A percentile compares a stretch with the other conserved stretches of the same genome.
Evolutionary conservation across 257 asterid species (phyloP).

Genomic region (Solanum chaucha): DNA sequence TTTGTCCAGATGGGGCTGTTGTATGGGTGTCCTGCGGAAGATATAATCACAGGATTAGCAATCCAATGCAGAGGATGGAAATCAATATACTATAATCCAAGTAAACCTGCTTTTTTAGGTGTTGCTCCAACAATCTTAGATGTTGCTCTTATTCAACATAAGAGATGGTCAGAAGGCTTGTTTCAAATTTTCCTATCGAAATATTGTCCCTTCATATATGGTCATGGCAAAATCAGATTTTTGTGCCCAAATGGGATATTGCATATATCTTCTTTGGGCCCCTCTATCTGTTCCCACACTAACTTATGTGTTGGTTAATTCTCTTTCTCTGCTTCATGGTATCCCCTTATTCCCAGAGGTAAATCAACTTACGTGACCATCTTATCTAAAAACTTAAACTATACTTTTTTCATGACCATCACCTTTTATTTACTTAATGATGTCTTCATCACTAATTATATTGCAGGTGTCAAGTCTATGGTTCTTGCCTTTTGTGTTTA

Average conservation of each 20-base stretch:
- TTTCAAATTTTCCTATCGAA: conserved; percentile 65
- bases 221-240: conserved; percentile 39
- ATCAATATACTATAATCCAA: conserved; percentile 52
- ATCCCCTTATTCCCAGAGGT: conserved; percentile 60
- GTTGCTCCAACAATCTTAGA: conserved; percentile 50
- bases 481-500: conserved; percentile 45
- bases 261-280: conserved; percentile 57
- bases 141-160: conserved; percentile 48
- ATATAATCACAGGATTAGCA: conserved; percentile 66
- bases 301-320: conserved; percentile 27
- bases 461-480: conserved; percentile 42
- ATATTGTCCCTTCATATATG: conserved; percentile 56
- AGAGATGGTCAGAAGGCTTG: conserved; percentile 79
- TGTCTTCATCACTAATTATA: background rate
- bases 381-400: too few relatives aligned
- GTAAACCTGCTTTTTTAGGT: conserved; percentile 49
- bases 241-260: conserved; percentile 68
- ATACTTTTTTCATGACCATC: too few relatives aligned
- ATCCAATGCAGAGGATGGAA: conserved; percentile 91
- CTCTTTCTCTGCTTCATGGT: conserved; percentile 32
- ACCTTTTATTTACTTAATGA: background rate
- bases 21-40: conserved; percentile 74
- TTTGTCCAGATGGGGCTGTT: conserved; percentile 60
- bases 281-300: conserved; percentile 40
- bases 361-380: background rate